Evolutionary conservation across 805 yeast genomes (phyloP), one percentile per base, ranked within the genome.

Genomic region (Candida michaelii): DNA sequence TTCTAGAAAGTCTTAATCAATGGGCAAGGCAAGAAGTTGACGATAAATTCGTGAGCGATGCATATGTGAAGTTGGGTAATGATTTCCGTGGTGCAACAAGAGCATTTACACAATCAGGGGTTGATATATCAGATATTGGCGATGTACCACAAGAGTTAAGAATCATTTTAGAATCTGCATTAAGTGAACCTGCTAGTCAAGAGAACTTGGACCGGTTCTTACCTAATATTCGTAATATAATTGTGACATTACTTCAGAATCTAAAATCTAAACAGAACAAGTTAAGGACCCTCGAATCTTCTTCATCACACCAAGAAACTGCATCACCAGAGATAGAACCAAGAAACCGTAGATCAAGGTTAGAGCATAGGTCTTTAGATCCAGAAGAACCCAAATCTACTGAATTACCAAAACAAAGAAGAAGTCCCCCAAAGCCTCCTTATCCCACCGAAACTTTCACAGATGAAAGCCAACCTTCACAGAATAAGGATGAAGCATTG

Each of bases 21-120:
- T 93, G 99, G 99, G 90, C 98, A 1, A 74, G 79, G 47, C 80
- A 79, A 16, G 73, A 77, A n/a, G 89, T 88, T 5, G 75, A 83
- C 17, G 98, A 90, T 35, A 78, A 79, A 43, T 87, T 79, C 48
- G 97, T 93, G 2, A 88, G 96, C 2, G 88, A 89, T 54, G 85
- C 89, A 3, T 93, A 89, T 60, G 99, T 93, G 12, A 83, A 80
- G 50, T 74, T 93, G 21, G 99, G 99, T 0, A 93, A 90, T 56
- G 97, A 91, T 62, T 93, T 89, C 71, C 82, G 91, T 52, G 79
- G 86, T 3, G 87, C 95, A 0, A 81, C 90, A 16, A 76, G 88
- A 46, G 86, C 95, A 2, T 90, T 91, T 59, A 67, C 81, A 4
- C 74, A 74, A 43, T 83, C 88, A 2, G 95, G 95, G 0, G 80